Evolutionary conservation across 208 protist species (phyloP), one percentile per base, ranked within the genome.

Genomic region (Tritrichomonas musculus): DNA sequence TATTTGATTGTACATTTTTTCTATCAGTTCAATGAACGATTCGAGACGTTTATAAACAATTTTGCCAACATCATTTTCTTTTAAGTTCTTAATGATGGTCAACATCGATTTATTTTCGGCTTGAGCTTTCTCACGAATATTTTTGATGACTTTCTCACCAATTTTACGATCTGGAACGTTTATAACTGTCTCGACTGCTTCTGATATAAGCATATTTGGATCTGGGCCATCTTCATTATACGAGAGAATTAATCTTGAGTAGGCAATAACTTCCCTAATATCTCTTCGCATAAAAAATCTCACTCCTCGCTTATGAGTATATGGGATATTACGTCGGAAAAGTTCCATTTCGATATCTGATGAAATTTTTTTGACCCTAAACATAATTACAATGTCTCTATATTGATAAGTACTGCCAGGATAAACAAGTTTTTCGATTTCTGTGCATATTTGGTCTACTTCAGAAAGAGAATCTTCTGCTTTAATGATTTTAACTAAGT

Each of bases 371-470:
- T 39, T 25, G 17, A 88, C 47, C 4, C 77, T 4, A 57, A 88
- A 88, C 77, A 88, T 88, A 14, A 88, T 88, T 20, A 44, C 44
- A 39, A 88, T 88, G 27, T 88, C 77, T 39, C 77, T 53, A 49
- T 88, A 88, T 57, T 88, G 77, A 33, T 17, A 53, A 17, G 5
- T 8, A n/a, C 41, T 53, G 13, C 77, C 77, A 13, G 77, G 77
- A 88, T 55, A 88, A 11, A 88, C 77, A 44, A 88, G 44, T 88
- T 57, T 53, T 47, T 88, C 77, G 41, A 88, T 88, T 88, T 88
- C 77, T 39, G 77, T 88, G 47, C 77, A 88, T 57, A 88, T 88
- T 39, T 44, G 1, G 27, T 88, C 77, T 33, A 36, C 77, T 57
- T 88, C 77, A 39, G 77, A 25, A 33, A 53, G 57, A 30, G 77